phyloP scores from a whole-genome alignment of 106 monocot genomes.

The Dioscorea alata region DNA sequence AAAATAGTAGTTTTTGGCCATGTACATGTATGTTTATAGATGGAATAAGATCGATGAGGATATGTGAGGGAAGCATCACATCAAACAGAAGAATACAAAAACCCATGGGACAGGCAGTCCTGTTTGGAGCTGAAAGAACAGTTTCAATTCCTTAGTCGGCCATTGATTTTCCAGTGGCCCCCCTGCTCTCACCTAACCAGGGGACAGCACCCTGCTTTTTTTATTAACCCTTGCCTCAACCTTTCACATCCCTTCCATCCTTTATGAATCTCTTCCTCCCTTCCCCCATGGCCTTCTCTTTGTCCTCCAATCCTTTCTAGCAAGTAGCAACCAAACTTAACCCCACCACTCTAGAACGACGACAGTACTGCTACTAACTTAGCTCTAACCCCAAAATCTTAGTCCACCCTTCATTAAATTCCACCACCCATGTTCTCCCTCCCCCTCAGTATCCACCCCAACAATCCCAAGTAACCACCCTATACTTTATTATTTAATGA shows the following conservation, averaged over 20 bases:
- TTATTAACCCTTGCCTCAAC: not conserved
- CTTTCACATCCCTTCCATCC: conserved; percentile 1
- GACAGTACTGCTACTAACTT: not conserved
- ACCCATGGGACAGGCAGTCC: conserved; percentile 21
- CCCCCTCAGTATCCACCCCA: not conserved
- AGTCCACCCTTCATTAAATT: conserved; percentile 14
- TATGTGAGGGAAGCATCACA: conserved; percentile 7
- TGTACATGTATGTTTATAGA: not conserved
- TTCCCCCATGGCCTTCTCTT: not conserved
- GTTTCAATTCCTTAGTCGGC: conserved; percentile 12
- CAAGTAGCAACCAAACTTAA: no score
- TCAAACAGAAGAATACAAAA: conserved; percentile 4
- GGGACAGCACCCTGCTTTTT: conserved; percentile 14
- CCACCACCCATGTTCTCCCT: not conserved
- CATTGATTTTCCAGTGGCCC: conserved; percentile 18
- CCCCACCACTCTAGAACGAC: no score
- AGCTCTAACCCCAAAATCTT: not conserved
- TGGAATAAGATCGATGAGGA: not conserved
- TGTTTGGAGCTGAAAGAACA: conserved; percentile 13
- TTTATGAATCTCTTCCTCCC: not conserved
- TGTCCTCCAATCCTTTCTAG: not conserved
- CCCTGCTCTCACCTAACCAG: conserved; percentile 20
- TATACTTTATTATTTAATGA: conserved; percentile 4
- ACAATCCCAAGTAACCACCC: conserved; percentile 6
- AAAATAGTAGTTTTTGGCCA: no score